phyloP scores from a whole-genome alignment of 495 filamentous ascomycete species.

The Aspergillus leporis region DNA sequence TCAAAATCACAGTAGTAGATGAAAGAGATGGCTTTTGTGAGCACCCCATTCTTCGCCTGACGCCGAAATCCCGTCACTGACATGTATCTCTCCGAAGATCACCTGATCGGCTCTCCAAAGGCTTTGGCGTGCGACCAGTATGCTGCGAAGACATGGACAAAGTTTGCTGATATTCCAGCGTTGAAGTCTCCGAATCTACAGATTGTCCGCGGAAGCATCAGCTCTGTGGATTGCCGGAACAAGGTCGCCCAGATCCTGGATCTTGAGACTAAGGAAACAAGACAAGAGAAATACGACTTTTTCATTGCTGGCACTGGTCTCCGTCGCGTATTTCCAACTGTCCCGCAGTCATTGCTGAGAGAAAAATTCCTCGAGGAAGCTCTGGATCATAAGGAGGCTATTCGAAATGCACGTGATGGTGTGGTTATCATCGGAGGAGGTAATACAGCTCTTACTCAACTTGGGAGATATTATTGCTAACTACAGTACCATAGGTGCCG shows the following conservation, averaged over 20 bases:
- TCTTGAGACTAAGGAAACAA: slow-evolving; percentile 16
- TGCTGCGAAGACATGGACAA: slow-evolving; percentile 60
- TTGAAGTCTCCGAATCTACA: slow-evolving; percentile 52
- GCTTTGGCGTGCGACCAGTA: slow-evolving; percentile 57
- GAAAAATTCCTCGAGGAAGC: slow-evolving; percentile 60
- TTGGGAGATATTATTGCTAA: slow-evolving; percentile 23
- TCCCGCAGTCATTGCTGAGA: slow-evolving; percentile 55
- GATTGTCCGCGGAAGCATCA: slow-evolving; percentile 58
- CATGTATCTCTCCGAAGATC: slow-evolving; percentile 35
- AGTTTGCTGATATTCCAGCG: slow-evolving; percentile 59
- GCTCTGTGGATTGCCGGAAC: slow-evolving; percentile 47
- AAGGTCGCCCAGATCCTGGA: slow-evolving; percentile 53
- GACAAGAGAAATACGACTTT: slow-evolving; percentile 59
- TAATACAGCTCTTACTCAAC: slow-evolving; percentile 24
- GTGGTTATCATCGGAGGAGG: slow-evolving; percentile 61
- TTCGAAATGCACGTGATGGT: slow-evolving; percentile 37
- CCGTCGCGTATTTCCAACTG: slow-evolving; percentile 60
- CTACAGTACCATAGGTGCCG: slow-evolving; percentile 48
- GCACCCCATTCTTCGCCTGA: slow-evolving; percentile 10
- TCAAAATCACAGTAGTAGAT: slow-evolving; percentile 68
- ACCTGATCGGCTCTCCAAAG: slow-evolving; percentile 65
- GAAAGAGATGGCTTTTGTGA: slow-evolving; percentile 71
- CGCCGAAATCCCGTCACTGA: slow-evolving; percentile 1
- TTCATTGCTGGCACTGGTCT: slow-evolving; percentile 63
- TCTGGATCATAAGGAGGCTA: slow-evolving; percentile 24